Evolutionary conservation across 225 moss, liverwort and hornwort species (phyloP), one percentile per base, ranked within the genome.

Genomic region (Marchantia polymorpha): DNA sequence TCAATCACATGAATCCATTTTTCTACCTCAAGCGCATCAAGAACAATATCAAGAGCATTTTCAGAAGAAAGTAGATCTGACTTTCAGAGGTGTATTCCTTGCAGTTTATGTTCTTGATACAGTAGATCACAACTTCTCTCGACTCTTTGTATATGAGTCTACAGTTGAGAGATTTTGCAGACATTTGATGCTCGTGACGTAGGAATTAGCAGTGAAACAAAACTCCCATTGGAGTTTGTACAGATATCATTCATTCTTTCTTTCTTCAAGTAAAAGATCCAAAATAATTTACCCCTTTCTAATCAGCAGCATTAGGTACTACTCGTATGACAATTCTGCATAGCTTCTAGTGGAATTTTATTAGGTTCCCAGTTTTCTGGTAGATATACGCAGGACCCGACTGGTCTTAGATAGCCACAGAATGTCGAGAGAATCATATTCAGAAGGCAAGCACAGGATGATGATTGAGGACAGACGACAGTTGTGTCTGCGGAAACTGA

Each of bases 1-100:
- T 90, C 50, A 88, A 91, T 78, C 84, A 89, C 69, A 73, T 87
- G 29, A 93, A 93, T 46, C 91, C 91, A 2, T 85, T 93, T 67
- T 89, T 88, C 80, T 93, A 93, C 73, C 79, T 91, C 52, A 65
- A 81, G 16, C 90, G 90, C 13, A 91, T 91, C 15, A 88, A 86
- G 81, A 82, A 88, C 75, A 93, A 93, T 23, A 30, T 91, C 63
- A 87, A 86, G 82, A 60, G 75, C 19, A 7, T 75, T 8, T 75
- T 75, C 75, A 75, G 20, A 39, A 17, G 75, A 30, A 52, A 73
- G 49, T 47, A 74, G 31, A 12, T 7, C 31, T 68, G 14, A 6
- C 10, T 12, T 30, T 66, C 30, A 16, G 4, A 17, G 68, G 14
- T 71, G 29, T 0, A 30, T 30, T 27, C 67, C 16, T 1, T 0